phyloP scores from a whole-genome alignment of 2,329 filamentous ascomycete species.

The Lasiodiplodia sp. region DNA sequence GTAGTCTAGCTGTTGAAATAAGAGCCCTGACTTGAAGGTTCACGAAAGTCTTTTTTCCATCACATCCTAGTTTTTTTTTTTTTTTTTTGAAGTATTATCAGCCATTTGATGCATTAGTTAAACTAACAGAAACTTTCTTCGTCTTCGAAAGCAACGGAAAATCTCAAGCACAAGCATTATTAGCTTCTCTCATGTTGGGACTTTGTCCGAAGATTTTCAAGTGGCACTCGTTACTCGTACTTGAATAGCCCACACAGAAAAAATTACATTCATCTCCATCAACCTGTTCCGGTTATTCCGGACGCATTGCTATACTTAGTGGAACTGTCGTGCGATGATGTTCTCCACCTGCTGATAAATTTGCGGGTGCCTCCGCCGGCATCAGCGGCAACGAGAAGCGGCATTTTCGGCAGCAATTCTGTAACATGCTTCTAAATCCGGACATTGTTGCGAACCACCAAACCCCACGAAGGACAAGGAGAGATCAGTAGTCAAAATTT shows the following conservation, averaged over 20 bases:
- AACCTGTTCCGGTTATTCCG: neutral
- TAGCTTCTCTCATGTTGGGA: neutral
- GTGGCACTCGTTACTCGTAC: neutral
- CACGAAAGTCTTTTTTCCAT: too few relatives aligned
- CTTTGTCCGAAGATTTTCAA: neutral
- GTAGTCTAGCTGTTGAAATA: too few relatives aligned
- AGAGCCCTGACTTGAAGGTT: too few relatives aligned
- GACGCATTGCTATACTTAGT: neutral
- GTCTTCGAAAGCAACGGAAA: neutral
- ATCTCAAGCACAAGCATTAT: neutral
- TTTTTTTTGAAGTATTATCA: too few relatives aligned
- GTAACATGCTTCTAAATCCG: neutral
- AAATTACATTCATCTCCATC: neutral
- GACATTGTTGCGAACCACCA: neutral
- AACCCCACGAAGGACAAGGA: neutral
- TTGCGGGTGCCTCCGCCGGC: neutral
- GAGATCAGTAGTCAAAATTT: neutral
- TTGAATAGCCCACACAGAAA: neutral
- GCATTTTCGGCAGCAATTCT: neutral
- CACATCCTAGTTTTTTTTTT: too few relatives aligned
- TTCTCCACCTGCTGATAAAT: neutral
- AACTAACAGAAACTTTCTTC: neutral
- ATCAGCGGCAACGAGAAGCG: neutral
- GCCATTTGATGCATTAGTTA: too few relatives aligned
- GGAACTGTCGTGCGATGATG: neutral